Base-by-base conservation (phyloP, 1,139 yeast genomes). In the Lodderomyces elongisporus region DNA sequence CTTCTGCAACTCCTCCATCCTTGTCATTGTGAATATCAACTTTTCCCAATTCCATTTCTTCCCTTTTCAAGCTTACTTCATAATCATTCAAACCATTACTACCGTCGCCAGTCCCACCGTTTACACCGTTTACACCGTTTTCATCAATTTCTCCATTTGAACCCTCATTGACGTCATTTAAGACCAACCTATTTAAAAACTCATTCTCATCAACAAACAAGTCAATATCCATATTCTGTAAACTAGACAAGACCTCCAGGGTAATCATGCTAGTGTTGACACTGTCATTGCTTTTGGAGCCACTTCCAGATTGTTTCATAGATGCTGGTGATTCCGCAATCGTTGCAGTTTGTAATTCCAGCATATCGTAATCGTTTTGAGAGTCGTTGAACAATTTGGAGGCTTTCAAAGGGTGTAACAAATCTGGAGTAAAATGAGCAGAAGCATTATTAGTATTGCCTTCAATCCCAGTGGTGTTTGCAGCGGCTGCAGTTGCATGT, bases 361-460 rank as follows among this genome's bases (percentile, higher is more conserved):
- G n/a, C 21, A 40, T 35, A 32, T 38, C 39, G 16, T 32, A 27
- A 26, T 41, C 42, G 15, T 17, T 24, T 31, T 35, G 8, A 23
- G 33, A 25, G 28, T 39, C 47, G 23, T 42, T 48, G 37, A 51
- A 49, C 18, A 52, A 37, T 32, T 47, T 47, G 8, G 48, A 32
- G 18, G 52, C 45, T 28, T 47, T 41, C 8, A 54, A 41, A 3
- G 60, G 60, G 30, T 48, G 47, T 14, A 56, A 41, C 23, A 57
- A 45, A 27, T 51, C 50, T 1, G 61, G 58, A 3, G 54, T 35
- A 25, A 33, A 39, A 22, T 30, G 17, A 18, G 31, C n/a, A 23
- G 30, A 10, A 18, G 22, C 7, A 18, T 18, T 18, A 16, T 26
- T 17, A 10, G 24, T n/a, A 14, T 16, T 30, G 8, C 29, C 18